These are phyloP conservation scores for Ophiostoma ips DNA, from an alignment of 2,329 filamentous ascomycete species.

Conservation along the genomic window DNA sequence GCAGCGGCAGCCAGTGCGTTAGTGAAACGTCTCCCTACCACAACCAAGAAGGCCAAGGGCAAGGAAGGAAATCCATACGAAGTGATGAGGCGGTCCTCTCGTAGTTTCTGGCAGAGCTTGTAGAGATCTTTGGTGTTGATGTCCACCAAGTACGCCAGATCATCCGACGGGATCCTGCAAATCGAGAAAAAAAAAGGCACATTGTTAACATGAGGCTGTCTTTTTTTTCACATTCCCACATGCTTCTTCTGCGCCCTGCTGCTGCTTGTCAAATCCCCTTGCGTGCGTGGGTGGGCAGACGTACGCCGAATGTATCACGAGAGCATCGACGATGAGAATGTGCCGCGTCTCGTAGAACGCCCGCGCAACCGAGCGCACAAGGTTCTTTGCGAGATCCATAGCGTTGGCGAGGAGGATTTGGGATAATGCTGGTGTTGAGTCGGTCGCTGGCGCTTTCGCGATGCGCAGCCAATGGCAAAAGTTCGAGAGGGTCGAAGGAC, in stretches of 20 bases:
- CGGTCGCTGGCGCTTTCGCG: background rate
- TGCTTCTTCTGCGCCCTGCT: background rate
- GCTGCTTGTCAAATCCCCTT: background rate
- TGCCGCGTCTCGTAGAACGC: constrained; percentile 79
- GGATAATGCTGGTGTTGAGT: background rate
- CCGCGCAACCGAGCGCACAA: constrained; percentile 75
- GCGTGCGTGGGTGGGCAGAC: constrained; percentile 20
- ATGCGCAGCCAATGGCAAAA: background rate
- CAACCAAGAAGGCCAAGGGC: background rate
- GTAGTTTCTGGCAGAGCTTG: constrained; percentile 72
- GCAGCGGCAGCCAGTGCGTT: background rate
- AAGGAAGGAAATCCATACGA: constrained; percentile 37
- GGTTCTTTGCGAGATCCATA: constrained; percentile 50
- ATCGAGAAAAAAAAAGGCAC: background rate
- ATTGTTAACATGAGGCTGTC: constrained; percentile 22
- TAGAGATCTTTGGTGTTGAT: constrained; percentile 88
- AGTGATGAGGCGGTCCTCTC: constrained; percentile 72
- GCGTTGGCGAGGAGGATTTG: background rate
- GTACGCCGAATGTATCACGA: constrained; percentile 69
- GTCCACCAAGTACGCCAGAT: constrained; percentile 73
- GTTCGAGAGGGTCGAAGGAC: background rate
- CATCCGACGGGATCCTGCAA: constrained; percentile 56
- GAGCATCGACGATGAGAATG: constrained; percentile 71
- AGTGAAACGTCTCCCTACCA: background rate
- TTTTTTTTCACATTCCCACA: constrained; percentile 17